Conservation (phyloP, 1,284 basidiomycete species). For the Porogramme epimiltina region DNA sequence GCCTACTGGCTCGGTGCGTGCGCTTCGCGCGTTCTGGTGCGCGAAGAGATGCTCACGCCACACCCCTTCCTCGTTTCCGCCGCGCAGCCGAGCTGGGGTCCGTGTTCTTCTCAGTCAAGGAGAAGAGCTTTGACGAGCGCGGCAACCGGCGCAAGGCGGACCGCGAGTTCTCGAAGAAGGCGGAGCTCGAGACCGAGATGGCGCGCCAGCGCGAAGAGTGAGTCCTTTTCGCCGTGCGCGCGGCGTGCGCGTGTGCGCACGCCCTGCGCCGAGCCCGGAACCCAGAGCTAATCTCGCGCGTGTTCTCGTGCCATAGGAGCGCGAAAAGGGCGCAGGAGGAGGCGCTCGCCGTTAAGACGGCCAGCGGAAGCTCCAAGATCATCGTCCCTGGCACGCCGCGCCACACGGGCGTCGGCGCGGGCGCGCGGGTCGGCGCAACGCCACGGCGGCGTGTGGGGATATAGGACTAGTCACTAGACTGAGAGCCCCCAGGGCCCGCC, state of each 20-base stretch:
- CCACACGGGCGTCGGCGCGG: constrained; percentile 70
- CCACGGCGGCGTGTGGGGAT: constrained; percentile 53
- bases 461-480: constrained; percentile 5
- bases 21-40: not conserved
- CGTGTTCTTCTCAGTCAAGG: constrained; percentile 93
- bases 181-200: constrained; percentile 90
- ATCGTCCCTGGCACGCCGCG: constrained; percentile 82
- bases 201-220: constrained; percentile 85
- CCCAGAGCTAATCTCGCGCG: too few relatives aligned
- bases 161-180: constrained; percentile 86
- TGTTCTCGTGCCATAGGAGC: constrained; percentile 41
- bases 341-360: constrained; percentile 59
- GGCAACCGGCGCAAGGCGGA: constrained; percentile 75
- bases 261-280: too few relatives aligned
- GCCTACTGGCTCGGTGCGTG: constrained; percentile 88
- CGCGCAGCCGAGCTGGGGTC: constrained; percentile 83
- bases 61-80: too few relatives aligned
- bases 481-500: too few relatives aligned
- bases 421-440: constrained; percentile 62
- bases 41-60: not conserved
- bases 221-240: constrained; percentile 35
- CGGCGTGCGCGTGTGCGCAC: too few relatives aligned
- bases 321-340: constrained; percentile 70
- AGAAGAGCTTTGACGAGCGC: constrained; percentile 92
- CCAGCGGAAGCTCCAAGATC: constrained; percentile 63